Evolutionary conservation across 1,139 yeast genomes (phyloP).

Genomic region (Zygoascus sp.): DNA sequence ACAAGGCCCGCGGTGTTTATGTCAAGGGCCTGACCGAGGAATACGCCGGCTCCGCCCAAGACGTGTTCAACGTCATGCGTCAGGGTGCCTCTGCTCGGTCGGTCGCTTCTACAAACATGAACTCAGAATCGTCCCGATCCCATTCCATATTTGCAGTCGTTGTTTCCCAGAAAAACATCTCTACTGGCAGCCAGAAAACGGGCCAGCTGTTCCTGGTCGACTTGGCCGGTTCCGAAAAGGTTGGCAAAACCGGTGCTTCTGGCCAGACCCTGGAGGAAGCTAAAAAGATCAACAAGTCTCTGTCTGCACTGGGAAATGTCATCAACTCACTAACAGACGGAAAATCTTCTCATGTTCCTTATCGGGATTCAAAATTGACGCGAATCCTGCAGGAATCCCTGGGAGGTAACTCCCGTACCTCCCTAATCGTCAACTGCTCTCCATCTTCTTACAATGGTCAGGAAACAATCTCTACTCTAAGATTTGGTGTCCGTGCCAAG

Average conservation of each 20-base stretch:
- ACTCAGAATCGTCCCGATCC: constrained; percentile 71
- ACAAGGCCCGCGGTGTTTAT: constrained; percentile 59
- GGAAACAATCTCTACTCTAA: constrained; percentile 71
- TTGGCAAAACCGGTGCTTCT: constrained; percentile 74
- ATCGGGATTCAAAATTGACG: constrained; percentile 79
- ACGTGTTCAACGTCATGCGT: constrained; percentile 52
- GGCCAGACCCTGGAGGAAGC: constrained; percentile 81
- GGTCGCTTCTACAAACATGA: constrained; percentile 65
- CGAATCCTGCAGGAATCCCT: constrained; percentile 77
- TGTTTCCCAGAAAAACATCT: constrained; percentile 54
- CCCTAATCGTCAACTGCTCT: constrained; percentile 74
- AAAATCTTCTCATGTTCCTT: constrained; percentile 63
- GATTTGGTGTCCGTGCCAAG: constrained; percentile 81
- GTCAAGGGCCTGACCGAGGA: constrained; percentile 65
- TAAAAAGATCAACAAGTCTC: constrained; percentile 72
- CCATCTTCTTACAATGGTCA: constrained; percentile 56
- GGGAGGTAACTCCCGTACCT: constrained; percentile 84
- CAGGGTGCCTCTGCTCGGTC: constrained; percentile 56
- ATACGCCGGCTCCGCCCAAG: constrained; percentile 55
- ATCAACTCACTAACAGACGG: constrained; percentile 74
- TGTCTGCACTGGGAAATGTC: constrained; percentile 76
- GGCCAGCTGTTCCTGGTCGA: constrained; percentile 78
- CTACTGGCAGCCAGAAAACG: constrained; percentile 53
- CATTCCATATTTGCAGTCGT: constrained; percentile 74
- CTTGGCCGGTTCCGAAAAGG: constrained; percentile 85